Base-by-base conservation (phyloP, 140 eudicot species). In the Senecio squalidus region DNA sequence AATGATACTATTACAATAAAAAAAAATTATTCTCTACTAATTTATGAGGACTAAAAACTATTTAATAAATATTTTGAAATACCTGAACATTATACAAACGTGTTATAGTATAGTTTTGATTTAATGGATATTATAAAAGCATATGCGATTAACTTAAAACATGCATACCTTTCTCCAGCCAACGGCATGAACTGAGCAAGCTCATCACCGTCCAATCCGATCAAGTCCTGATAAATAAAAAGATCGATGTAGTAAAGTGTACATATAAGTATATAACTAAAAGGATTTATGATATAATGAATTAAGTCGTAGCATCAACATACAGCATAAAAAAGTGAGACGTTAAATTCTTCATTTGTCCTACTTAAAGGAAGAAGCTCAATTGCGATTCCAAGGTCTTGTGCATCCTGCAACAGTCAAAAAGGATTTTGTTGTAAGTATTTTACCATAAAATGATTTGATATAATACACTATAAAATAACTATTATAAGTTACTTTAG, bases 381-480 rank as follows among this genome's bases (percentile, higher is more conserved):
- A 58, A 92, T 84, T 49, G 95, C 67, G 59, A 92, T 84, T 50
- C 93, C 95, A 79, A 92, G 96, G 75, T 92, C 98, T 79, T 87
- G 96, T 36, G 95, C 96, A 79, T 92, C 98, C 98, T 92, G 84
- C 58, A 74, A 82, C 70, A 58, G 36, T 38, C 44, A 15, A 44
- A 70, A 45, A 28, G 6, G 1, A 55, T 24, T 13, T 33, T 63
- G 29, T 44, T 10, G 18, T 25, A 6, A 52, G 59, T 69, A 47
- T 17, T 51, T 47, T 13, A 51, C 36, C 10, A 4, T 24, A 51
- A n/a, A n/a, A n/a, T n/a, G n/a, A n/a, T n/a, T n/a, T n/a, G n/a
- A n/a, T n/a, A n/a, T n/a, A n/a, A n/a, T n/a, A n/a, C n/a, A n/a
- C n/a, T n/a, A n/a, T n/a, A n/a, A n/a, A n/a, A n/a, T 55, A 55